These are phyloP conservation scores for Grosmannia penicillata DNA, from an alignment of 2,329 filamentous ascomycete genomes.

Conservation along the genomic window DNA sequence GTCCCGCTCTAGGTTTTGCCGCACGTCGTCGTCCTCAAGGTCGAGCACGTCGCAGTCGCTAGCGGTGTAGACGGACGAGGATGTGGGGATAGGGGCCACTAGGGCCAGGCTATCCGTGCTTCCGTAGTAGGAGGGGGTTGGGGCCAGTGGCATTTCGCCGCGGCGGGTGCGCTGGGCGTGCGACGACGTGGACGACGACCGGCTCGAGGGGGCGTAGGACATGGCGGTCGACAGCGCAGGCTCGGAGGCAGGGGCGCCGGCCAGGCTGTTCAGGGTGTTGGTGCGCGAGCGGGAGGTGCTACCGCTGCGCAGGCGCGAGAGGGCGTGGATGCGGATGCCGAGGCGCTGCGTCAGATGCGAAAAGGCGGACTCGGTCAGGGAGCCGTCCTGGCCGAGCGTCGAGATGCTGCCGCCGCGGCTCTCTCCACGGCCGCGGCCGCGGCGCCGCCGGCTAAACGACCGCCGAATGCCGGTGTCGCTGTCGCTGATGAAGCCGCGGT, in stretches of 20 bases:
- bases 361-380: slow-evolving; percentile 36
- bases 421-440: not conserved
- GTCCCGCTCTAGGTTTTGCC: slow-evolving; percentile 39
- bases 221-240: slow-evolving; percentile 51
- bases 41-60: slow-evolving; percentile 26
- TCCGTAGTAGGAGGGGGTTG: slow-evolving; percentile 48
- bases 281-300: not conserved
- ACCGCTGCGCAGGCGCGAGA: slow-evolving; percentile 29
- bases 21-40: slow-evolving; percentile 28
- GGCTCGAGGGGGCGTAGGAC: slow-evolving; percentile 52
- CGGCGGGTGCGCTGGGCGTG: slow-evolving; percentile 26
- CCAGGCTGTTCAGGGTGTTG: slow-evolving; percentile 26
- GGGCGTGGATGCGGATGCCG: slow-evolving; percentile 42
- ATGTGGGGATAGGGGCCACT: not conserved
- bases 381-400: not conserved
- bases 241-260: slow-evolving; percentile 54
- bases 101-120: slow-evolving; percentile 38
- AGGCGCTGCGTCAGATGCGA: slow-evolving; percentile 50
- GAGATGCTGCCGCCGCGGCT: slow-evolving; percentile 6
- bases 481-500: slow-evolving; percentile 52
- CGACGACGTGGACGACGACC: slow-evolving; percentile 63
- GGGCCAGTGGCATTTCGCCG: slow-evolving; percentile 37
- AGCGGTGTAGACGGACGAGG: not conserved
- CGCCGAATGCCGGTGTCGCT: slow-evolving; percentile 38
- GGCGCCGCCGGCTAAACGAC: not conserved